Evolutionary conservation across 2,329 filamentous ascomycete species (phyloP).

Genomic region (Sclerotinia minor): DNA sequence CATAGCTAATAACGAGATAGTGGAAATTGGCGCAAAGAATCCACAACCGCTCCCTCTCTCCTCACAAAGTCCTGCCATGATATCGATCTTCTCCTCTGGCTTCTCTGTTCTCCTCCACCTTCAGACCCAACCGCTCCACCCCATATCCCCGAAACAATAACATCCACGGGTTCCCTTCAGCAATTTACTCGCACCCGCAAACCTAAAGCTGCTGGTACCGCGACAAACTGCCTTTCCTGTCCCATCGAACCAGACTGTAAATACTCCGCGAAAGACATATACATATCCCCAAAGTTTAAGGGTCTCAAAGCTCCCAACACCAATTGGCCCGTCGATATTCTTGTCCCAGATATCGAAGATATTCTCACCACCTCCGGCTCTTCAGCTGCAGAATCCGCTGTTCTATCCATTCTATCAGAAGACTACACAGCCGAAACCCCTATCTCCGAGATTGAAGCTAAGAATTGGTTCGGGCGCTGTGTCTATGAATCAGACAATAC

Average conservation of each 20-base stretch:
- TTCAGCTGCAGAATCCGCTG: constrained; percentile 51
- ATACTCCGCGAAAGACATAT: constrained; percentile 78
- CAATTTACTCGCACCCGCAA: constrained; percentile 78
- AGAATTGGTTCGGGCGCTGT: constrained; percentile 88
- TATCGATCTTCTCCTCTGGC: constrained; percentile 88
- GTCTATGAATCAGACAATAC: constrained; percentile 93
- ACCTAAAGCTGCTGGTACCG: constrained; percentile 68
- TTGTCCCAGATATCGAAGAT: constrained; percentile 91
- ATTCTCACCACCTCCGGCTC: constrained; percentile 51
- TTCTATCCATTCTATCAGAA: constrained; percentile 45
- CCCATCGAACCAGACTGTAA: constrained; percentile 72
- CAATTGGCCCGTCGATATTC: constrained; percentile 82
- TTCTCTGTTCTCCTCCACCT: constrained; percentile 66
- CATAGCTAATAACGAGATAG: constrained; percentile 43
- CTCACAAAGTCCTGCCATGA: constrained; percentile 97
- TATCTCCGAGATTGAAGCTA: constrained; percentile 49
- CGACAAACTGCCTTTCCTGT: constrained; percentile 87
- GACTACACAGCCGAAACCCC: constrained; percentile 56
- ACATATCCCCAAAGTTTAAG: constrained; percentile 52
- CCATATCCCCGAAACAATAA: constrained; percentile 62
- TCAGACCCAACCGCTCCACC: constrained; percentile 35
- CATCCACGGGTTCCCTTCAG: constrained; percentile 70
- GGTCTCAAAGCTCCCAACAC: constrained; percentile 65
- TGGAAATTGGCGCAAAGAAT: constrained; percentile 89
- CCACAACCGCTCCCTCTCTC: constrained; percentile 73